Evolutionary conservation across 805 yeast genomes (phyloP).

Genomic region (Metschnikowia bowlesiae): DNA sequence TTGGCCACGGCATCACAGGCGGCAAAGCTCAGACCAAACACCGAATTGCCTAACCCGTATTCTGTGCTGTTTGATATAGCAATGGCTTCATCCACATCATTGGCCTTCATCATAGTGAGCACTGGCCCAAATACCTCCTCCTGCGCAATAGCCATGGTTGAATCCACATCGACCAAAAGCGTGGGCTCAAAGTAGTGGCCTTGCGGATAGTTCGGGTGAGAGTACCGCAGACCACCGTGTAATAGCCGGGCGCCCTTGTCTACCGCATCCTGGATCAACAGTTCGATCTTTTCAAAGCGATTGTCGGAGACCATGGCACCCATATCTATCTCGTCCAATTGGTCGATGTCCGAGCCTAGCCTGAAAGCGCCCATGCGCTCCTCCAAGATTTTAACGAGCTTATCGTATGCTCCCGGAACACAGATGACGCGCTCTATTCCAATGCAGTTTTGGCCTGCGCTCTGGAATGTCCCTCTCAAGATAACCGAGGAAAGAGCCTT

Average conservation of each 20-base stretch:
- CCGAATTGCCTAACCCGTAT: conserved; percentile 89
- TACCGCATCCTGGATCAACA: conserved; percentile 69
- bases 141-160: conserved; percentile 70
- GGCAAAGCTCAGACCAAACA: conserved; percentile 64
- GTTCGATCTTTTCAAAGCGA: conserved; percentile 65
- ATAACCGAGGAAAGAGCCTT: conserved; percentile 63
- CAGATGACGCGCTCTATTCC: conserved; percentile 94
- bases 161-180: conserved; percentile 73
- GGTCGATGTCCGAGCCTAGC: conserved; percentile 89
- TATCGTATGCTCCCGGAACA: conserved; percentile 62
- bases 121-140: conserved; percentile 96
- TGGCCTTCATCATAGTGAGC: conserved; percentile 72
- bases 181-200: conserved; percentile 96
- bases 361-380: conserved; percentile 59
- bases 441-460: conserved; percentile 97
- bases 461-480: conserved; percentile 94
- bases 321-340: conserved; percentile 85
- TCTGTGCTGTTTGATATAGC: conserved; percentile 76
- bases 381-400: conserved; percentile 52
- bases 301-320: conserved; percentile 89
- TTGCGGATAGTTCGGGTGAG: conserved; percentile 90
- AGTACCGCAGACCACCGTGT: conserved; percentile 74
- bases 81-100: conserved; percentile 61
- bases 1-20: conserved; percentile 62
- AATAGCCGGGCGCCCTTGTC: conserved; percentile 73